A percentile compares a stretch with the other conserved stretches of the same genome.
These are phyloP conservation scores for Croton setiger DNA, from an alignment of 441 rosid genomes.

Conservation along the genomic window DNA sequence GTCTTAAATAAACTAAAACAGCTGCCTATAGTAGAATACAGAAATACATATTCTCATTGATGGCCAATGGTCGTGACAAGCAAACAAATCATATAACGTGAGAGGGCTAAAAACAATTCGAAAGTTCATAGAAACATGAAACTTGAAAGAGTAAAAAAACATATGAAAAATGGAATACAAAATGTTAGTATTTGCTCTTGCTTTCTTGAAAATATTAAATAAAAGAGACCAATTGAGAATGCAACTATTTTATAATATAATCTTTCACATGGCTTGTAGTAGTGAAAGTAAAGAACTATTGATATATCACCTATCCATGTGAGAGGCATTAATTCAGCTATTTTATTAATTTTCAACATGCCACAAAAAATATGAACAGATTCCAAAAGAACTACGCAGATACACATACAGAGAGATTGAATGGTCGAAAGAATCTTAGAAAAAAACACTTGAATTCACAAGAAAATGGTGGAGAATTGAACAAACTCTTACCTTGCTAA, in stretches of 20 bases:
- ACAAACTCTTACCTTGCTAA: slow-evolving; percentile 60
- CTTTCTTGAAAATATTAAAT: not conserved
- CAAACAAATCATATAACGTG: not conserved
- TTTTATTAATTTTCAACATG: slow-evolving; percentile 18
- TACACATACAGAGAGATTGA: not conserved
- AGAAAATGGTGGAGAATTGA: slow-evolving; percentile 23
- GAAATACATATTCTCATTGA: not conserved
- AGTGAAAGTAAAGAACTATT: slow-evolving; percentile 18
- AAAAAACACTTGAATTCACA: slow-evolving; percentile 27
- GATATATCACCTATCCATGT: slow-evolving; percentile 27
- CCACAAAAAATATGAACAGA: slow-evolving; percentile 20
- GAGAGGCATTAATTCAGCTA: slow-evolving; percentile 39
- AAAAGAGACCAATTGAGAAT: not conserved
- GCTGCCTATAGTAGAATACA: no score
- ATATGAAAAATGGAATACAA: slow-evolving; percentile 2
- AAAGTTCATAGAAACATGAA: not conserved
- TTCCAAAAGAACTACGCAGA: slow-evolving; percentile 14
- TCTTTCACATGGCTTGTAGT: slow-evolving; percentile 14
- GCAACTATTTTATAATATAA: not conserved
- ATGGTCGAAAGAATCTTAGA: slow-evolving; percentile 23
- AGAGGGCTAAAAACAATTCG: not conserved
- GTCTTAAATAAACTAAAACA: no score
- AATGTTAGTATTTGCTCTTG: not conserved
- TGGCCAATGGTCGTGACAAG: not conserved
- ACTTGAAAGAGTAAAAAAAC: not conserved